A percentile compares a stretch with the other conserved stretches of the same genome.
Conservation (phyloP, 192 early-diverging fungal species). For the Linnemannia hyalina region DNA sequence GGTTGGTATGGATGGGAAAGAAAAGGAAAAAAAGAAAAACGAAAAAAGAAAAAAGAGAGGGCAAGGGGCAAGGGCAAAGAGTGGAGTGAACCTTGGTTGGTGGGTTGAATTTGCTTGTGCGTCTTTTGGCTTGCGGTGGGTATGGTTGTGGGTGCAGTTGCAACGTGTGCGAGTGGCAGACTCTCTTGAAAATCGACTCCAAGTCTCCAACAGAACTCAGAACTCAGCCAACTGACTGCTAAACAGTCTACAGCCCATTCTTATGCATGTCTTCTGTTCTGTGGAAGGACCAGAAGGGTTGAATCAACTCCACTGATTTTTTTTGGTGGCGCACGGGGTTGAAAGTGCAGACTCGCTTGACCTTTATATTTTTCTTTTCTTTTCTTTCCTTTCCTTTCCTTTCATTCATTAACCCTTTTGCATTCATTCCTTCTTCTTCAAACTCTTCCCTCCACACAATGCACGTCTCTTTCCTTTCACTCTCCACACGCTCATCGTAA, state of each 20-base stretch:
- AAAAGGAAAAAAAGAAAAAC: not conserved
- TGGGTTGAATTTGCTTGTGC: not conserved
- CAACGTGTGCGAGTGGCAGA: not conserved
- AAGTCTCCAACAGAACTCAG: no score
- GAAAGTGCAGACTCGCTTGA: not conserved
- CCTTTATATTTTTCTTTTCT: not conserved
- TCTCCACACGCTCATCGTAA: not conserved
- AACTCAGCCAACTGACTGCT: not conserved
- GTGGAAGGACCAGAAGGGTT: not conserved
- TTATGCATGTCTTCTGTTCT: not conserved
- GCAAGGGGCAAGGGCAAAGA: not conserved
- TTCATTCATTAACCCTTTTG: not conserved
- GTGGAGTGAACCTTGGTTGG: not conserved
- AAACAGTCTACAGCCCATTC: not conserved
- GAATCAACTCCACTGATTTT: not conserved
- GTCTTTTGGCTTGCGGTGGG: not conserved
- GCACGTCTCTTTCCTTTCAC: not conserved
- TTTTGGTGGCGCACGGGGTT: constrained; percentile 3
- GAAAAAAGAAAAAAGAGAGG: not conserved
- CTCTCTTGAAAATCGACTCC: not conserved
- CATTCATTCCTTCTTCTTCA: not conserved
- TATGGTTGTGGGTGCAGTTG: not conserved
- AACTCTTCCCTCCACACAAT: not conserved
- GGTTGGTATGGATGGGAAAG: not conserved
- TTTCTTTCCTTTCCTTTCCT: not conserved